Percentiles rank a stretch among this genome's conserved stretches.
phyloP scores from a whole-genome alignment of 768 basidiomycete species.

The Mycena rebaudengoi region DNA sequence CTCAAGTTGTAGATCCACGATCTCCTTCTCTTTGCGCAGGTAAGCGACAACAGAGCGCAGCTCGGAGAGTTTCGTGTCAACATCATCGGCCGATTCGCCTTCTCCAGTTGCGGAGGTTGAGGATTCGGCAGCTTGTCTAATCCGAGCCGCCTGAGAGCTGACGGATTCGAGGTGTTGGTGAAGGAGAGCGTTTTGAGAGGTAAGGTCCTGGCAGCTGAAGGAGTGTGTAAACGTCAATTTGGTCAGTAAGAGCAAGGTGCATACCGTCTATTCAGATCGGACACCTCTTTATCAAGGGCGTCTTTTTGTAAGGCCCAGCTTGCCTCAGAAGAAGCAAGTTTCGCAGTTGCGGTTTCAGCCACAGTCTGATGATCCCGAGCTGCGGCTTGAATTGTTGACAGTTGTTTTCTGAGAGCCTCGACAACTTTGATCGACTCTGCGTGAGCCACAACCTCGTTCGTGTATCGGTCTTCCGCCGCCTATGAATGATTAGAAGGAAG shows the following conservation, averaged over 20 bases:
- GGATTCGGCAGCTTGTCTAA: constrained; percentile 73
- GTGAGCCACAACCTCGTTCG: constrained; percentile 83
- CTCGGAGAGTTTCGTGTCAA: constrained; percentile 73
- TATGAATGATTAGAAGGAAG: constrained; percentile 28
- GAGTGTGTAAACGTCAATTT: neutral
- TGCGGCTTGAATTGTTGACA: constrained; percentile 58
- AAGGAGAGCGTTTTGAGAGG: constrained; percentile 77
- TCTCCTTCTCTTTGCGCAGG: constrained; percentile 90
- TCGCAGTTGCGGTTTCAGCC: constrained; percentile 79
- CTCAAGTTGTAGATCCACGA: constrained; percentile 87
- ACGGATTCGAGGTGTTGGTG: constrained; percentile 89
- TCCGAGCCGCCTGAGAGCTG: constrained; percentile 83
- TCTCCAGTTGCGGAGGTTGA: constrained; percentile 52
- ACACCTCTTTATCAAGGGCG: constrained; percentile 78
- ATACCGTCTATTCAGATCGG: constrained; percentile 76
- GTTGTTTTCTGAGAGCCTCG: constrained; percentile 68
- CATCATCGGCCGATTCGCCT: constrained; percentile 55
- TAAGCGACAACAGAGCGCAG: constrained; percentile 82
- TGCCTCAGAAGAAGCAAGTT: constrained; percentile 71
- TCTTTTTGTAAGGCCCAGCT: constrained; percentile 87
- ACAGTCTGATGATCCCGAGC: constrained; percentile 67
- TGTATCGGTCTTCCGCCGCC: constrained; percentile 84
- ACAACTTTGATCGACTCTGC: constrained; percentile 85
- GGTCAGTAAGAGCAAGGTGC: constrained; percentile 18
- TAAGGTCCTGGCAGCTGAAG: constrained; percentile 74